Base-by-base conservation (phyloP, 192 early-diverging fungal genomes). In the Backusella circina region DNA sequence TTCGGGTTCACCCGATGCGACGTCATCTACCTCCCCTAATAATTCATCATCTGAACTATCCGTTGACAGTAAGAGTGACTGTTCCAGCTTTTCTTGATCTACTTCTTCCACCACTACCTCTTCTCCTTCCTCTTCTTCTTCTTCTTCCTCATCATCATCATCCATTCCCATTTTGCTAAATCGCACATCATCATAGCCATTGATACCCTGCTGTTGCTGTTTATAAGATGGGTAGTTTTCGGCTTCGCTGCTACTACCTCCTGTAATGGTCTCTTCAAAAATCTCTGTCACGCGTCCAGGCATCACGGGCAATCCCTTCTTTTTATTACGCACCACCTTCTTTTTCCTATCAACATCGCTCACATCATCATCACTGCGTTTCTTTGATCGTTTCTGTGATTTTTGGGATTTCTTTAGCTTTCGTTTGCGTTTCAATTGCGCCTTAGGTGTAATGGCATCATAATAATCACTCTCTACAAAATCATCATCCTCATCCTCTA, bases 391-490 rank as follows among this genome's bases (percentile, higher is more conserved):
- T 68, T 68, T 68, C 67, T 68, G 32, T 23, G 7, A 6, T 23
- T 23, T 37, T 37, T 35, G 32, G 0, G 32, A 38, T 36, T 68
- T 68, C n/a, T 68, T 68, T 1, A 68, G 5, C 16, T 33, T 35
- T 10, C 67, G 67, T 68, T 37, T 68, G 23, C 67, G 67, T 36
- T 68, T 68, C n/a, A 61, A 10, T 13, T 61, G 54, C 2, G 21
- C 3, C 38, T 23, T 68, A 13, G 32, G 32, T 23, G 21, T 21
- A 13, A 68, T 26, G 3, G 6, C 28, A 13, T 50, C 74, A 67
- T 47, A 68, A 3, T 50, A 50, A 35, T 76, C 75, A 54, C 61
- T 67, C 9, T 77, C 76, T n/a, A 69, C 76, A 47, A 77, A 32
- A 67, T 72, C 72, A 18, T 67, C 35, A 16, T 44, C 75, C 3